Evolutionary conservation across 2,329 filamentous ascomycete species (phyloP).

Genomic region (Neofusicoccum parvum): DNA sequence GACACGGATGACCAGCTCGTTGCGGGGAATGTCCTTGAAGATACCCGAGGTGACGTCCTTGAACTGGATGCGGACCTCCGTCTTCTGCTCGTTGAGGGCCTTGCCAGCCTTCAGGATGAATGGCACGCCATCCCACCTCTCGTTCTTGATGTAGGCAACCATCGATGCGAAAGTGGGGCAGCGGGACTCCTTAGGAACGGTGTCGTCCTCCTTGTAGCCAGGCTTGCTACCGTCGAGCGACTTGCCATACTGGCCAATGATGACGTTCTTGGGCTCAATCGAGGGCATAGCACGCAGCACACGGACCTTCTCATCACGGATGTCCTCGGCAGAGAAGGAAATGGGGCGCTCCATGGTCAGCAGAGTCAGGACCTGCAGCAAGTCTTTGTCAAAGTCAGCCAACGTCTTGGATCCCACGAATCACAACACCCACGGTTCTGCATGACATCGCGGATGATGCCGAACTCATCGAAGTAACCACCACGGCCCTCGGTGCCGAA

Average conservation of each 20-base stretch:
- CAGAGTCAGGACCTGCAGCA: slow-evolving; percentile 93
- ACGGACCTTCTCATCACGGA: slow-evolving; percentile 97
- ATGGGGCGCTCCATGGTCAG: slow-evolving; percentile 98
- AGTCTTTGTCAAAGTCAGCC: slow-evolving; percentile 52
- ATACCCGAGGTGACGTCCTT: slow-evolving; percentile 99
- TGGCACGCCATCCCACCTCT: slow-evolving; percentile 97
- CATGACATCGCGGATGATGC: slow-evolving; percentile 99
- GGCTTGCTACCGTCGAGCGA: slow-evolving; percentile 96
- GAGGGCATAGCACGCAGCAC: slow-evolving; percentile 90
- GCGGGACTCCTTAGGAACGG: slow-evolving; percentile 93
- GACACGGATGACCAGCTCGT: slow-evolving; percentile 98
- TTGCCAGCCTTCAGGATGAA: slow-evolving; percentile 99
- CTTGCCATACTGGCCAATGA: slow-evolving; percentile 97
- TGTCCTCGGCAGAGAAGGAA: slow-evolving; percentile 96
- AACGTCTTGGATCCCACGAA: neutral
- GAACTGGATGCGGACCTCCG: slow-evolving; percentile 98
- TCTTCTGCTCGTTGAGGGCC: slow-evolving; percentile 99
- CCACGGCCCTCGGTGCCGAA: slow-evolving; percentile 98
- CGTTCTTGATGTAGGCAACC: slow-evolving; percentile 98
- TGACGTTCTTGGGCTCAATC: slow-evolving; percentile 99
- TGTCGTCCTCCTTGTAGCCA: slow-evolving; percentile 97
- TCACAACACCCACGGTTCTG: slow-evolving; percentile 73
- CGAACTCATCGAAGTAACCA: slow-evolving; percentile 99
- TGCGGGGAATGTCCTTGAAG: slow-evolving; percentile 99
- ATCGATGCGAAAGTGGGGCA: slow-evolving; percentile 98